Base-by-base conservation (phyloP, 1,139 yeast species). In the Sugiyamaella xylanicola region DNA sequence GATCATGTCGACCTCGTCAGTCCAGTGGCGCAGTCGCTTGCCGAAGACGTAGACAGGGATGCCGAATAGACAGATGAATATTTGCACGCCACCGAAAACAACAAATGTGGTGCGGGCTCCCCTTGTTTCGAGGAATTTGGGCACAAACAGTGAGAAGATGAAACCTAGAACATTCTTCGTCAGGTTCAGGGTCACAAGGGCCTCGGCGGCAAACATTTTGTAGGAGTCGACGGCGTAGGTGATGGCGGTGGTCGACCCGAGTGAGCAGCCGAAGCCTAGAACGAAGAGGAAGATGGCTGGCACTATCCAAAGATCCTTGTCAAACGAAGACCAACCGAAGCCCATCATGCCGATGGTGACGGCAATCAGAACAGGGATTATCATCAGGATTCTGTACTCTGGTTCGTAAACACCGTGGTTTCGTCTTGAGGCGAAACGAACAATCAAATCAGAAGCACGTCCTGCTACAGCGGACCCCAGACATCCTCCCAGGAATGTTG, bases 361-460 rank as follows among this genome's bases (percentile, higher is more conserved):
- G 0, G 84, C 65, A 5, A 84, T 61, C 39, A 71, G 62, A 9
- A 77, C 78, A 1, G 85, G 85, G 4, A 79, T 51, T 35, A 81
- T 70, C 86, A 83, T 81, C 17, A 82, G 57, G 42, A 83, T 71
- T 46, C 87, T 74, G 64, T 78, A 82, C 65, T 83, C 87, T 1
- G 87, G 87, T 69, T 83, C 87, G 66, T 82, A 83, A 13, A 80
- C 68, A 1, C 87, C 87, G 36, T 74, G 66, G 59, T 83, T 83
- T 44, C 68, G 69, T 5, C 63, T 56, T 7, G 72, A 64, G 67
- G 74, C 59, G 17, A 29, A 27, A 9, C 74, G 63, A 19, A 77
- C 79, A 22, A 82, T 48, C 25, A 75, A 59, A 63, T 83, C 87
- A 3, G 84, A 78, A 4, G 75, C 56, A 21, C 75, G 63, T 1